phyloP scores from a whole-genome alignment of 2,329 filamentous ascomycete genomes.

The Blastomyces silverae region DNA sequence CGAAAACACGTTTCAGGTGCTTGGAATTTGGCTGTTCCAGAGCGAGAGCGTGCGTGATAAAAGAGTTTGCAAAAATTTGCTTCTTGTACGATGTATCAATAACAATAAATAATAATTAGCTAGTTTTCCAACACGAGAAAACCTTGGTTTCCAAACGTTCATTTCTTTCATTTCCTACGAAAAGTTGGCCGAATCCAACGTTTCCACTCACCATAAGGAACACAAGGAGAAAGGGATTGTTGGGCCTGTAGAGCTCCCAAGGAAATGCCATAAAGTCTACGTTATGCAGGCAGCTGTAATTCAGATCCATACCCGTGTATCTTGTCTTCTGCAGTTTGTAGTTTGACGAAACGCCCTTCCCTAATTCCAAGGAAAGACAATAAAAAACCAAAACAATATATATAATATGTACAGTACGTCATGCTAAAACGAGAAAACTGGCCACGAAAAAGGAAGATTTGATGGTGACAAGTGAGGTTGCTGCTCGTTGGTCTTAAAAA shows the following conservation, averaged over 20 bases:
- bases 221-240: not conserved
- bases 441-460: not conserved
- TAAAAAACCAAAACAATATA: not conserved
- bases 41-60: not conserved
- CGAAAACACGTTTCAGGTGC: not conserved
- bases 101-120: not conserved
- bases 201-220: not conserved
- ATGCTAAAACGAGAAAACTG: not conserved
- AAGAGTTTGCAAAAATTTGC: not conserved
- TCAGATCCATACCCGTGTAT: not conserved
- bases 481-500: not conserved
- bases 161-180: not conserved
- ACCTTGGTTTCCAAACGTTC: not conserved
- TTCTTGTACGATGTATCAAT: not conserved
- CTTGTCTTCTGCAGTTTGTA: not conserved
- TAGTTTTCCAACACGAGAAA: not conserved
- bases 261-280: not conserved
- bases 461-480: not conserved
- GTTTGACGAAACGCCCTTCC: constrained; percentile 2
- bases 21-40: not conserved
- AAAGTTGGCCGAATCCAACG: not conserved
- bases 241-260: not conserved
- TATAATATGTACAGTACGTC: not conserved
- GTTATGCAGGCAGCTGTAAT: not conserved
- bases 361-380: not conserved